phyloP scores from a whole-genome alignment of 495 filamentous ascomycete genomes.

The Tuber magnatum region DNA sequence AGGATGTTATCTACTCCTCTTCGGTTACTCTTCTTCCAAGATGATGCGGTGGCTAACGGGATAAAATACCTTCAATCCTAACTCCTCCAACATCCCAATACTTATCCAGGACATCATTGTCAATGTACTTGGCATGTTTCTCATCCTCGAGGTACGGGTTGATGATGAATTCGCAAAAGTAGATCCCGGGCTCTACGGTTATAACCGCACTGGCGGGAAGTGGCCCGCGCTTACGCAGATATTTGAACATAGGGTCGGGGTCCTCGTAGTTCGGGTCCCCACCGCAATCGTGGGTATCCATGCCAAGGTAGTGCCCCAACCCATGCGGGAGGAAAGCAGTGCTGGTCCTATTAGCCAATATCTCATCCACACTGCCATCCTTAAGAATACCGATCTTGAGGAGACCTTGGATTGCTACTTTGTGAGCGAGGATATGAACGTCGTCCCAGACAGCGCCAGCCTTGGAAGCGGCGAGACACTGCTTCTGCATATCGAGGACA shows the following conservation, averaged over 20 bases:
- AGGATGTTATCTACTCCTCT: conserved; percentile 62
- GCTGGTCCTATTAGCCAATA: conserved; percentile 65
- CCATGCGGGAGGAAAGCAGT: conserved; percentile 90
- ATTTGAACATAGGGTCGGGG: conserved; percentile 73
- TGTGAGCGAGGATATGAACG: conserved; percentile 70
- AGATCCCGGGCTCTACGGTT: conserved; percentile 88
- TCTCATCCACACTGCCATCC: conserved; percentile 57
- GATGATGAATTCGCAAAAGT: conserved; percentile 92
- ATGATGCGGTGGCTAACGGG: background rate
- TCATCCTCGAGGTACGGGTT: conserved; percentile 67
- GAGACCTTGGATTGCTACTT: conserved; percentile 72
- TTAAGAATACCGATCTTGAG: conserved; percentile 67
- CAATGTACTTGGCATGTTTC: conserved; percentile 64
- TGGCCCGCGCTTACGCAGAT: conserved; percentile 70
- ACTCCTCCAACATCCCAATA: conserved; percentile 92
- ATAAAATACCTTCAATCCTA: conserved; percentile 55
- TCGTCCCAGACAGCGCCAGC: conserved; percentile 78
- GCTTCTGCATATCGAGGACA: conserved; percentile 75
- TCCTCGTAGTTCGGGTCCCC: conserved; percentile 82
- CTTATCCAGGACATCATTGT: conserved; percentile 61
- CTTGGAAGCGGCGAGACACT: conserved; percentile 65
- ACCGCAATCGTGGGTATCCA: conserved; percentile 92
- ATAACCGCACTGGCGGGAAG: conserved; percentile 71
- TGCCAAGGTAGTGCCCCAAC: conserved; percentile 82
- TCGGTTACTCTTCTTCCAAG: conserved; percentile 15